Conservation (phyloP, 2,329 filamentous ascomycete species). For the Fusarium sp. region DNA sequence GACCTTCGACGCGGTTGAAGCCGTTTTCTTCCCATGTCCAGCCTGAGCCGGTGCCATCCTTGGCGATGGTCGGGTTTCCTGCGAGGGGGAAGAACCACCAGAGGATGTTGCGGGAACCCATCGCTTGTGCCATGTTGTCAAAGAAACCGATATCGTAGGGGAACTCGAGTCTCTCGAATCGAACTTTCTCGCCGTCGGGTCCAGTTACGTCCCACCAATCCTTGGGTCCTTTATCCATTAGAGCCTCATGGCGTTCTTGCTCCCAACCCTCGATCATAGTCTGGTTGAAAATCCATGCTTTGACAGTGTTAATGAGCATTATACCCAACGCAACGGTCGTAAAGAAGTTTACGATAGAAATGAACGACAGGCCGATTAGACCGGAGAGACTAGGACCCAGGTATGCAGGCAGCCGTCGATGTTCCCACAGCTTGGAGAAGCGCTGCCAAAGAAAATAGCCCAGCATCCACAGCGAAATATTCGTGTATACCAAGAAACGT, state of each 20-base stretch:
- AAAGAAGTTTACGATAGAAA: slow-evolving; percentile 69
- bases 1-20: slow-evolving; percentile 73
- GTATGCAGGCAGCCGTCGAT: slow-evolving; percentile 78
- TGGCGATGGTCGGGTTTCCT: slow-evolving; percentile 60
- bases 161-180: slow-evolving; percentile 77
- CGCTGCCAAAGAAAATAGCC: slow-evolving; percentile 72
- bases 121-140: slow-evolving; percentile 79
- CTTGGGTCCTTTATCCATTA: slow-evolving; percentile 63
- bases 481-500: slow-evolving; percentile 80
- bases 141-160: slow-evolving; percentile 85
- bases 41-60: slow-evolving; percentile 58
- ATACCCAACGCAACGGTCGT: slow-evolving; percentile 73
- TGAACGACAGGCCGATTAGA: slow-evolving; percentile 71
- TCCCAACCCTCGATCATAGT: slow-evolving; percentile 89
- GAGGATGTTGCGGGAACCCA: slow-evolving; percentile 76
- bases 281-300: slow-evolving; percentile 74
- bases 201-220: slow-evolving; percentile 60
- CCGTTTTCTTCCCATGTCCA: slow-evolving; percentile 81
- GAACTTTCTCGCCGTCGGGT: slow-evolving; percentile 57
- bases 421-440: slow-evolving; percentile 70
- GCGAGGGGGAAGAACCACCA: slow-evolving; percentile 79
- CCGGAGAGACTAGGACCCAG: slow-evolving; percentile 74
- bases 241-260: slow-evolving; percentile 71
- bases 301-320: slow-evolving; percentile 73
- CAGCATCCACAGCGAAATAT: slow-evolving; percentile 73